Evolutionary conservation across 345 rosid genomes (phyloP), one percentile per base, ranked within the genome.

Genomic region (Psidium friedrichsthalianum): DNA sequence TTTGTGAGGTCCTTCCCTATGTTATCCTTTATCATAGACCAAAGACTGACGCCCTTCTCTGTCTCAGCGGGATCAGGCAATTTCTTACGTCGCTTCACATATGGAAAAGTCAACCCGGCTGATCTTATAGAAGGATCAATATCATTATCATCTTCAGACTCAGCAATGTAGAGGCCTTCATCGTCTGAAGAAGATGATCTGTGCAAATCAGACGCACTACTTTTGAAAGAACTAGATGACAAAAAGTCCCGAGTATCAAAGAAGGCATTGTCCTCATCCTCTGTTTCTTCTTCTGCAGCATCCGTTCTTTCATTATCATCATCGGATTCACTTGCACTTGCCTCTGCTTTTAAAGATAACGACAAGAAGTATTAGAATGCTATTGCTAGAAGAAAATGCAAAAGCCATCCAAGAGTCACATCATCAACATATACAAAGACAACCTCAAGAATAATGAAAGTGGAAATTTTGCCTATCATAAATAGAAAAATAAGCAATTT

Each of bases 1-100:
- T 93, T 96, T 18, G 99, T 95, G 59, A 98, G 98, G 86, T 98
- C 99, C 91, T 98, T 98, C 87, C 99, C 99, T 59, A 98, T 96
- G 89, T 98, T 98, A 93, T 98, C 99, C 94, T 96, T 98, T 88
- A 98, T 98, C 97, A 98, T 98, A 14, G 99, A 95, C 99, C 99
- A 98, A 27, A 98, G 96, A 91, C 99, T 95, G 86, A 96, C 93
- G 84, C 98, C 90, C 89, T 95, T 98, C 89, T 98, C 99, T 56
- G 91, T 98, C 88, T 95, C 99, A 89, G 92, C 90, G 10, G 99
- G 99, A 83, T 98, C 98, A 86, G 99, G 99, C 90, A 98, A 93
- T 85, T 92, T 93, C 90, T 95, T 96, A 57, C 99, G 95, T 58
- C 98, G 91, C 89, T 96, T 98, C 85, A 96, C 88, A 58, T 84